Percentiles rank a stretch among this genome's conserved stretches.
phyloP scores from a whole-genome alignment of 495 filamentous ascomycete genomes.

The Halenospora varia region DNA sequence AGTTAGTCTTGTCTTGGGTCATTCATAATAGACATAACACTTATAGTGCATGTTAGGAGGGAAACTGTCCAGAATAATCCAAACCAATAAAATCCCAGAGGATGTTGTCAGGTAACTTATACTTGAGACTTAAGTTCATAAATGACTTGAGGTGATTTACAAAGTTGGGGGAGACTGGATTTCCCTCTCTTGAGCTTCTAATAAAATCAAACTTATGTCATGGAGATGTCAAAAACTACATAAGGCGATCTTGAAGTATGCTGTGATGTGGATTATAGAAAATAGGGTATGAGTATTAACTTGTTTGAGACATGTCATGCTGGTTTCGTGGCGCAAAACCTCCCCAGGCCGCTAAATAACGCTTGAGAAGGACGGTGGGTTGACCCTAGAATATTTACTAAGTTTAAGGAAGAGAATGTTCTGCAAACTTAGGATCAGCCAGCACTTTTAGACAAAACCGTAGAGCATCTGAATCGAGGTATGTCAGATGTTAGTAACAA shows the following conservation, averaged over 20 bases:
- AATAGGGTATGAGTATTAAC: slow-evolving; percentile 11
- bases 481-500: slow-evolving; percentile 6
- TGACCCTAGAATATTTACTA: slow-evolving; percentile 10
- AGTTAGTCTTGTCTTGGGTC: neutral
- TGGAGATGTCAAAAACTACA: slow-evolving; percentile 2
- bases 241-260: slow-evolving; percentile 16
- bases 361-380: neutral
- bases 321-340: slow-evolving; percentile 5
- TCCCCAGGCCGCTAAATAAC: slow-evolving; percentile 9
- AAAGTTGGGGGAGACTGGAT: slow-evolving; percentile 11
- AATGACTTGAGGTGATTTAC: slow-evolving; percentile 7
- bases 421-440: slow-evolving; percentile 4
- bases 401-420: slow-evolving; percentile 14
- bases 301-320: slow-evolving; percentile 1
- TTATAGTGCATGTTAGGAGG: slow-evolving; percentile 19
- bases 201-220: slow-evolving; percentile 12
- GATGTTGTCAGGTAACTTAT: slow-evolving; percentile 4
- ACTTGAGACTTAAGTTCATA: slow-evolving; percentile 3
- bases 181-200: slow-evolving; percentile 4
- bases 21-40: slow-evolving; percentile 6
- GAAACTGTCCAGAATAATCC: slow-evolving; percentile 16
- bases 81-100: slow-evolving; percentile 11
- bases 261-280: slow-evolving; percentile 8
- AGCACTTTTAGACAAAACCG: slow-evolving; percentile 5
- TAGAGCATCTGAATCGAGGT: slow-evolving; percentile 2